Base-by-base conservation (phyloP, 2,329 filamentous ascomycete genomes). In the Didymella segeticola region DNA sequence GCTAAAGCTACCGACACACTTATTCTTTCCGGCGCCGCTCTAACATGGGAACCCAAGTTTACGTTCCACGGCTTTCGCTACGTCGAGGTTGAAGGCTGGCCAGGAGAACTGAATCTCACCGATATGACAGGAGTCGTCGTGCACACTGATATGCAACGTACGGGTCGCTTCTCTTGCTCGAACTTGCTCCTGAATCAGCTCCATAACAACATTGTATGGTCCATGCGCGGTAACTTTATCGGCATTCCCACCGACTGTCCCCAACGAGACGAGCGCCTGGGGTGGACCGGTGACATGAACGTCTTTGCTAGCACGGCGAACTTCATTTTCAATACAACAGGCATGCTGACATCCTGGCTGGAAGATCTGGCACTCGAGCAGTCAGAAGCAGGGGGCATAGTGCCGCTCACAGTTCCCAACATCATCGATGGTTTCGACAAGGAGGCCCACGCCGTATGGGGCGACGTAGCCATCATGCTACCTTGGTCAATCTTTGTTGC, bases 151-250 rank as follows among this genome's bases (percentile, higher is more conserved):
- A 48, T 48, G 36, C n/a, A 38, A 8, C 12, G 22, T 11, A 11
- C 36, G 7, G 46, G 46, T 1, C 19, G n/a, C 2, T 48, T 48
- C 12, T 7, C 10, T 2, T 48, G 34, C 10, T 48, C 37, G 1
- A 22, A 48, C 7, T 10, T 10, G 1, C 8, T 26, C 5, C 19
- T 48, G 11, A 86, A 85, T 15, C 71, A 80, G 37, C 75, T 87
- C 1, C 79, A 85, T 57, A 41, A 75, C 1, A 86, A 86, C 47
- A 75, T 81, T 0, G 62, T 71, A 23, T 86, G 83, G 83, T 78
- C 77, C 2, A 84, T 85, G 79, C 76, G 78, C 17, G 82, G 82
- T 0, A 87, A 86, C 57, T 86, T 86, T 58, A 14, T 57, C 8
- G 42, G 33, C 5, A 9, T 57, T 1, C 55, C 50, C 4, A 57